Base-by-base conservation (phyloP, 2,329 filamentous ascomycete species). In the Nemania bipapillata region DNA sequence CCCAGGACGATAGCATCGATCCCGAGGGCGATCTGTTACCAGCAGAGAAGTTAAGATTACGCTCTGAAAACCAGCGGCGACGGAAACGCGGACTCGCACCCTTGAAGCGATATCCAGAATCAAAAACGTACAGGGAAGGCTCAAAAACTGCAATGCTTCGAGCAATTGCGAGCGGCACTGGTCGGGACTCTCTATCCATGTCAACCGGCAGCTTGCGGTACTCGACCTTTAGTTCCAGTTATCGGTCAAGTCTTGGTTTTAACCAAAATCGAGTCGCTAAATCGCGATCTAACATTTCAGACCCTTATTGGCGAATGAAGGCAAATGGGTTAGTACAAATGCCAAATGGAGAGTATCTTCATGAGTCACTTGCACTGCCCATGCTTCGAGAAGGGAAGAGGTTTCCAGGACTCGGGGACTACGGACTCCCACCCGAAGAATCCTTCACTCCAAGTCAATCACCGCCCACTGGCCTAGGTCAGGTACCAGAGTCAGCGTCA, bases 321-420 rank as follows among this genome's bases (percentile, higher is more conserved):
- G 77, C 77, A 11, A 74, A 71, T 37, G 77, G 77, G 5, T 81
- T 87, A 20, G 84, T 86, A 2, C 84, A 83, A 69, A 83, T 86
- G 81, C 81, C 84, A 4, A 83, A 88, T 69, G 82, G 86, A n/a
- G 82, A 84, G 55, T 86, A 84, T 68, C 73, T 87, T 2, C 86
- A 86, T 5, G 86, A 88, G 69, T 80, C 81, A 2, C 79, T 88
- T 47, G 84, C 84, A 12, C 73, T 81, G 40, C 82, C 85, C 28
- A 81, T 85, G 72, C 74, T 82, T 47, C 77, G 79, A 62, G 79
- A 81, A 53, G 81, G 81, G 28, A 82, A 80, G 68, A 79, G 79
- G 6, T 81, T 80, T 62, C 73, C 78, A 0, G 80, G 80, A 2
- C 68, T 81, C 1, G 80, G 82, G 22, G 75, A 78, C 64, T 82